phyloP scores from a whole-genome alignment of 495 filamentous ascomycete genomes.

The Trichoderma asperelloides region DNA sequence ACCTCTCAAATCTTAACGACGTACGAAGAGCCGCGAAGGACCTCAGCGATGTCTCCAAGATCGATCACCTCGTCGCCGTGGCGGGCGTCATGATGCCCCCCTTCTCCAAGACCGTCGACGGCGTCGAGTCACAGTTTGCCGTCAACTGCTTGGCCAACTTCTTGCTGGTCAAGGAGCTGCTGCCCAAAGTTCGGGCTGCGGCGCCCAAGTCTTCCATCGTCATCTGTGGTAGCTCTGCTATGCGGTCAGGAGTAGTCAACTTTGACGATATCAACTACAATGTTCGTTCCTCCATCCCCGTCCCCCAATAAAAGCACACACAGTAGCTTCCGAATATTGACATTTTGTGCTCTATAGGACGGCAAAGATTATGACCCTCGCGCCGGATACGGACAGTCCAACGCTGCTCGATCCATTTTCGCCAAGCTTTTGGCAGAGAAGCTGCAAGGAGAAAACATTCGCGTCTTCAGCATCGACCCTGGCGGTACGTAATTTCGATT shows the following conservation, averaged over 20 bases:
- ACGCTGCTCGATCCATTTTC: neutral
- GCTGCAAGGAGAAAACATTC: neutral
- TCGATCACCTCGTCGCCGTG: constrained; percentile 1
- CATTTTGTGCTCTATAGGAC: neutral
- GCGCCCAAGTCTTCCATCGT: neutral
- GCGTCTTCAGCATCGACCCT: constrained; percentile 1
- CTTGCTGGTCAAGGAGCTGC: constrained; percentile 2
- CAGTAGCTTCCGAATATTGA: neutral
- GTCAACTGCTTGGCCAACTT: constrained; percentile 2
- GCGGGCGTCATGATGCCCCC: constrained; percentile 1
- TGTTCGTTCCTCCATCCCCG: neutral
- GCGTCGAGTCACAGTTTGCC: neutral
- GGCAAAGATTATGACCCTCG: neutral
- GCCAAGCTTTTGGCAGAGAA: neutral
- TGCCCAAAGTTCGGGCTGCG: neutral
- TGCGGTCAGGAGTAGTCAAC: neutral
- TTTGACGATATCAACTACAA: constrained; percentile 1
- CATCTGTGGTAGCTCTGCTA: neutral
- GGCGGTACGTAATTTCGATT: neutral
- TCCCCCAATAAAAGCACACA: neutral
- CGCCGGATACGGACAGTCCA: neutral
- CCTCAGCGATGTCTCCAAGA: neutral
- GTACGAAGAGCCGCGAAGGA: neutral
- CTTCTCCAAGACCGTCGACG: neutral
- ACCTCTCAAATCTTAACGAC: neutral